phyloP scores from a whole-genome alignment of 352 stramenopile species.

The Phytopythium oedochilum region DNA sequence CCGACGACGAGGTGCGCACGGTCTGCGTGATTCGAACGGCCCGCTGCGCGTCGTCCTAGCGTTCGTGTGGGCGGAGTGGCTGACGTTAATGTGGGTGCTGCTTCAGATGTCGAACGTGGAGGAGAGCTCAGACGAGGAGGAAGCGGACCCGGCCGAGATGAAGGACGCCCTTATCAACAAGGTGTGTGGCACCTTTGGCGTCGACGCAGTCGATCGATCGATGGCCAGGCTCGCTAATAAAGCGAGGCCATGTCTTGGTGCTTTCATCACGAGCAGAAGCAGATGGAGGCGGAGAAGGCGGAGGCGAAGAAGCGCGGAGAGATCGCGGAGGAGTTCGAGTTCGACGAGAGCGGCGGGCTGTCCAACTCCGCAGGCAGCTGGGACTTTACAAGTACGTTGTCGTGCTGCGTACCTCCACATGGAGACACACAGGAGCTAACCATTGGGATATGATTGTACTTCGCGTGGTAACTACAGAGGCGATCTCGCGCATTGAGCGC shows the following conservation, averaged over 20 bases:
- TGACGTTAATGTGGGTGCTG: background rate
- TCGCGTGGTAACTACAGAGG: constrained; percentile 22
- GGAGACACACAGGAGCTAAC: background rate
- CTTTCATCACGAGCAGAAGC: constrained; percentile 23
- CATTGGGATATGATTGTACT: background rate
- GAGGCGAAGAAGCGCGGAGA: constrained; percentile 41
- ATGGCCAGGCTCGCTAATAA: too few species aligned
- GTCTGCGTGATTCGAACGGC: background rate
- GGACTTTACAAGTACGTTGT: constrained; percentile 73
- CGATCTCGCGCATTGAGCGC: constrained; percentile 81
- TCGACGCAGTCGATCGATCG: too few species aligned
- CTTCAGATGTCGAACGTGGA: constrained; percentile 56
- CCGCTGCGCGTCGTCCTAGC: background rate
- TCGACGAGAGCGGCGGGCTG: constrained; percentile 64
- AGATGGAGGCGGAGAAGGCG: constrained; percentile 32
- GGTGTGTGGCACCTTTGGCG: constrained; percentile 13
- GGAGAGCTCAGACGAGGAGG: constrained; percentile 68
- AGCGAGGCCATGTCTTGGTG: background rate
- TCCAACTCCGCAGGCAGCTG: constrained; percentile 53
- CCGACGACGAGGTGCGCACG: constrained; percentile 60
- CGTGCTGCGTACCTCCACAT: background rate
- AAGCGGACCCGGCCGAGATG: constrained; percentile 22
- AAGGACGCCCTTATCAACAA: constrained; percentile 70
- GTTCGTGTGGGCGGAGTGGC: background rate
- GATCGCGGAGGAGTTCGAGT: constrained; percentile 85